Conservation (phyloP, 768 basidiomycete species). For the Rhizopogon salebrosus region DNA sequence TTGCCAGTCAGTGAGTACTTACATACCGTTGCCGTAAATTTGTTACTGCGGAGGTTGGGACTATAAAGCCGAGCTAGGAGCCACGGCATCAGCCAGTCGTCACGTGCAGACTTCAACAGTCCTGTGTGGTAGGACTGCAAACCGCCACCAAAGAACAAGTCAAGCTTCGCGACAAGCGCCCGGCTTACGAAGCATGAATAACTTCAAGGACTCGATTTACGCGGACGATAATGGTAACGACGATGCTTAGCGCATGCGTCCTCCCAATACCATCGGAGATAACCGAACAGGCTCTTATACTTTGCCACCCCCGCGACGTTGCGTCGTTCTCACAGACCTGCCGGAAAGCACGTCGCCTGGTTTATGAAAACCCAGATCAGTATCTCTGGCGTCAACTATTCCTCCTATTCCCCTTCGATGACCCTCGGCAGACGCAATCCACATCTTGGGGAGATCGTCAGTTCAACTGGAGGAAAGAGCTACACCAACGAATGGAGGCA, state of each 20-base stretch:
- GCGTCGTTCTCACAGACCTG: constrained; percentile 56
- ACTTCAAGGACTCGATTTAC: too few species aligned
- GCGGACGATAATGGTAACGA: constrained; percentile 2
- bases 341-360: constrained; percentile 38
- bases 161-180: too few species aligned
- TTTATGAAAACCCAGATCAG: constrained; percentile 46
- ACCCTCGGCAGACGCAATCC: constrained; percentile 40
- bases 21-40: too few species aligned
- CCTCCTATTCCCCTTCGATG: constrained; percentile 55
- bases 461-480: constrained; percentile 31
- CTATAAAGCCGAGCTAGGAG: too few species aligned
- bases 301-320: constrained; percentile 54
- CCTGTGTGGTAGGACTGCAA: too few species aligned
- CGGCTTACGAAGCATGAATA: too few species aligned
- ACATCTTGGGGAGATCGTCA: constrained; percentile 7
- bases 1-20: too few species aligned
- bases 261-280: constrained; percentile 53
- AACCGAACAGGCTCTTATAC: constrained; percentile 49
- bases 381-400: constrained; percentile 70
- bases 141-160: too few species aligned
- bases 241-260: constrained; percentile 8
- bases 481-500: constrained; percentile 39
- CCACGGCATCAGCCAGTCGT: too few species aligned
- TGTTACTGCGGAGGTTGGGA: too few species aligned
- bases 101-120: too few species aligned